These are phyloP conservation scores for Termitomyces sp. DNA, from an alignment of 768 basidiomycete genomes.

Conservation along the genomic window DNA sequence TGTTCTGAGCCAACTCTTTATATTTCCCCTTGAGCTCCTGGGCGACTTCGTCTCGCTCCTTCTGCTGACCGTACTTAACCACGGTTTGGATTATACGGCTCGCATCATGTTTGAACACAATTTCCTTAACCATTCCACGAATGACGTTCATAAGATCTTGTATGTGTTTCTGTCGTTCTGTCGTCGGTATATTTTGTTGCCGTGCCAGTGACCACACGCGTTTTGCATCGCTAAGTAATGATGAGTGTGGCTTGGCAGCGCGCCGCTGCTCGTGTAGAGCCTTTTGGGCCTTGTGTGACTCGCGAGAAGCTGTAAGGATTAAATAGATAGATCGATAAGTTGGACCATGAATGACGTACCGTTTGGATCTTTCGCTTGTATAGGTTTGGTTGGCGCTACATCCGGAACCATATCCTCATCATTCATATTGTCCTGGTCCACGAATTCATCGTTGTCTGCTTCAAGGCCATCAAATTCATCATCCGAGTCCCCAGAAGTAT, in stretches of 20 bases:
- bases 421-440: constrained; percentile 31
- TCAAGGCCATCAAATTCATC: constrained; percentile 35
- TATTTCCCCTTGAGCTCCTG: constrained; percentile 79
- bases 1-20: constrained; percentile 74
- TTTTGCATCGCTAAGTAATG: constrained; percentile 68
- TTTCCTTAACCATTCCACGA: constrained; percentile 78
- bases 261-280: constrained; percentile 63
- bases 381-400: constrained; percentile 12
- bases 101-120: constrained; percentile 90
- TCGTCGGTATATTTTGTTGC: constrained; percentile 62
- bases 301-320: constrained; percentile 45
- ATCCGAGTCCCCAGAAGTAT: constrained; percentile 35
- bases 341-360: constrained; percentile 35
- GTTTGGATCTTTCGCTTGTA: constrained; percentile 49
- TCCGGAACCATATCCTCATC: constrained; percentile 25
- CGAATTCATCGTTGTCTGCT: constrained; percentile 25
- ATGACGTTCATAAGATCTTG: constrained; percentile 71
- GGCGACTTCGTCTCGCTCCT: constrained; percentile 78
- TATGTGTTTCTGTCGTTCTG: constrained; percentile 74
- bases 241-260: constrained; percentile 75
- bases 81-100: constrained; percentile 80
- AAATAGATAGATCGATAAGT: constrained; percentile 2
- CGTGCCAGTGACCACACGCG: constrained; percentile 73
- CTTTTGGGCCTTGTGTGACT: constrained; percentile 72
- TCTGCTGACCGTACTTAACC: constrained; percentile 75